Conservation (phyloP, 345 rosid species). For the Abelmoschus esculentus region DNA sequence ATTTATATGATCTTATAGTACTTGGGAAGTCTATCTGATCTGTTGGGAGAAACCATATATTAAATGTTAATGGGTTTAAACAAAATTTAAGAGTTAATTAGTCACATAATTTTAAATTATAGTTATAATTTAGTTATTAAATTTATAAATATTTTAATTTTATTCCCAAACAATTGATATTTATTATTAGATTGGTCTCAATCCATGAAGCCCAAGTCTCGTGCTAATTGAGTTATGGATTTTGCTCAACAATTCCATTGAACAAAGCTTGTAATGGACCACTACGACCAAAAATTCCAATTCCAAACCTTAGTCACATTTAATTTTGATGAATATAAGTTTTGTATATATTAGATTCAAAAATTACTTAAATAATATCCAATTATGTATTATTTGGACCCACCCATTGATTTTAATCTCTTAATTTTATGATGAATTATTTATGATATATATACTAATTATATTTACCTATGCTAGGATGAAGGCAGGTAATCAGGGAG, state of each 20-base stretch:
- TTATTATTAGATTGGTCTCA: neutral
- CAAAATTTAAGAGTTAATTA: no score
- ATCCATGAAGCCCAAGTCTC: neutral
- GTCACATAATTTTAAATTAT: no score
- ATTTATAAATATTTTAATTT: no score
- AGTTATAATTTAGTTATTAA: no score
- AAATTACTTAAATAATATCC: no score
- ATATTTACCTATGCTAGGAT: constrained; percentile 5
- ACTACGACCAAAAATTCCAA: no score
- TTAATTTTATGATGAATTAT: neutral
- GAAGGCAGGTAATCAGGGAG: constrained; percentile 29
- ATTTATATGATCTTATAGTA: neutral
- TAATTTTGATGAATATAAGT: no score
- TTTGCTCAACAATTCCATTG: neutral
- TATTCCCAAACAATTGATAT: no score
- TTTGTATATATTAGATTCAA: no score
- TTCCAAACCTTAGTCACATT: no score
- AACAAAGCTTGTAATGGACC: neutral
- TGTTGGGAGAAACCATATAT: neutral
- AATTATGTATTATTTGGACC: no score
- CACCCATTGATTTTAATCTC: no score
- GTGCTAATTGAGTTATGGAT: neutral
- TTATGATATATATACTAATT: neutral
- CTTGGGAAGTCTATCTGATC: neutral
- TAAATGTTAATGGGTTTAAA: neutral